phyloP scores from a whole-genome alignment of 2,329 filamentous ascomycete genomes.

The Colletotrichum destructivum region DNA sequence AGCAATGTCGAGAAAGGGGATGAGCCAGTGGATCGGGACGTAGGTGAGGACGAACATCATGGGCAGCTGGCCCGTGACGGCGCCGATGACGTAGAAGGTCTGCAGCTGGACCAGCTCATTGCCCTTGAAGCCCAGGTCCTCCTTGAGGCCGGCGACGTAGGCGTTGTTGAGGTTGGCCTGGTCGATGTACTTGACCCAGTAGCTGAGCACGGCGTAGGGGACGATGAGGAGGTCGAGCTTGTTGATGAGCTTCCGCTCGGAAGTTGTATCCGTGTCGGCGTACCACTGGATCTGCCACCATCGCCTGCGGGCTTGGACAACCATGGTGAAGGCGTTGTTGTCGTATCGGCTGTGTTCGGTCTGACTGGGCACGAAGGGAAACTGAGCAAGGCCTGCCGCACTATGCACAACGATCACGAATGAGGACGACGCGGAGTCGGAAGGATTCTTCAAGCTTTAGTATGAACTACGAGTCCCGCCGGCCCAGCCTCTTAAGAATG shows the following conservation, averaged over 20 bases:
- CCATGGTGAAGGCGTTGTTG: constrained; percentile 1
- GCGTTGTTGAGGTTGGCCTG: constrained; percentile 55
- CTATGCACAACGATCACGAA: background rate
- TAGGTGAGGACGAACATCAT: constrained; percentile 49
- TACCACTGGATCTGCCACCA: constrained; percentile 64
- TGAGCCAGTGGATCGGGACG: constrained; percentile 48
- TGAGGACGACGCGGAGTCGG: background rate
- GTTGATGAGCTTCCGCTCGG: constrained; percentile 57
- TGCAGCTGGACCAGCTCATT: constrained; percentile 48
- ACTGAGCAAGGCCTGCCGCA: too few relatives aligned
- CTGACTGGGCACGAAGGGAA: background rate
- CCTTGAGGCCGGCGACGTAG: constrained; percentile 49
- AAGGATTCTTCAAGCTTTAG: constrained; percentile 27
- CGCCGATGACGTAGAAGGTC: constrained; percentile 47
- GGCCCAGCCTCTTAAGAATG: background rate
- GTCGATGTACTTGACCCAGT: constrained; percentile 47
- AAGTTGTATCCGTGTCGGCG: constrained; percentile 61
- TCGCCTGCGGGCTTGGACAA: constrained; percentile 43
- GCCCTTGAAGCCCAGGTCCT: constrained; percentile 47
- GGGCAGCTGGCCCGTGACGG: constrained; percentile 48
- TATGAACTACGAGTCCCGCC: background rate
- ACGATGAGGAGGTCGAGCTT: constrained; percentile 59
- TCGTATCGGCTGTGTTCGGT: background rate
- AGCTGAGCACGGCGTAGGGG: constrained; percentile 51
- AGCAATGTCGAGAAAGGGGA: constrained; percentile 57